Conservation (phyloP, 2,329 filamentous ascomycete genomes). For the Zasmidium citrigriseum region DNA sequence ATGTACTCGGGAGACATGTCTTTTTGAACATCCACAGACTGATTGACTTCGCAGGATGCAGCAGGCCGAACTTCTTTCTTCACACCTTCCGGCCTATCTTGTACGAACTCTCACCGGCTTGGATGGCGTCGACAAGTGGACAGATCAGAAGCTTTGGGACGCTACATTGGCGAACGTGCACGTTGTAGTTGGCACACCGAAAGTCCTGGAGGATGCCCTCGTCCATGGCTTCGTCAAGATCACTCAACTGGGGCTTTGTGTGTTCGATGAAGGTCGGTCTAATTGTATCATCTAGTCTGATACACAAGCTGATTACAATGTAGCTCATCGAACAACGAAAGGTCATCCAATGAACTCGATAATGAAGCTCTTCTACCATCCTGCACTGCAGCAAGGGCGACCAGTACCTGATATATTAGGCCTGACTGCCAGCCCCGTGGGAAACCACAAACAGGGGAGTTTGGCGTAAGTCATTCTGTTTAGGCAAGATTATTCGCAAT, state of each 20-base stretch:
- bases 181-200: constrained; percentile 77
- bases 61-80: constrained; percentile 40
- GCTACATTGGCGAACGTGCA: constrained; percentile 63
- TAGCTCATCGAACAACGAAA: constrained; percentile 72
- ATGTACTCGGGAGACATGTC: constrained; percentile 10
- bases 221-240: constrained; percentile 72
- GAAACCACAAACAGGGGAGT: constrained; percentile 57
- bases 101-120: constrained; percentile 66
- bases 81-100: constrained; percentile 50
- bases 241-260: constrained; percentile 63
- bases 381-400: constrained; percentile 35
- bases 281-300: not conserved
- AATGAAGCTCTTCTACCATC: constrained; percentile 72
- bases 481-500: constrained; percentile 3
- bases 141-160: constrained; percentile 66
- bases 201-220: constrained; percentile 73
- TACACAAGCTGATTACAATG: not conserved
- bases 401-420: constrained; percentile 69
- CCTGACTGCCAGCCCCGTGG: constrained; percentile 77
- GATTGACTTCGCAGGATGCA: constrained; percentile 27
- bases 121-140: constrained; percentile 74
- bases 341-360: constrained; percentile 68
- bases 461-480: constrained; percentile 50
- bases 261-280: constrained; percentile 76
- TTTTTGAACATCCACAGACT: not conserved